Evolutionary conservation across 306 rosid species (phyloP).

Genomic region (Vicia faba): DNA sequence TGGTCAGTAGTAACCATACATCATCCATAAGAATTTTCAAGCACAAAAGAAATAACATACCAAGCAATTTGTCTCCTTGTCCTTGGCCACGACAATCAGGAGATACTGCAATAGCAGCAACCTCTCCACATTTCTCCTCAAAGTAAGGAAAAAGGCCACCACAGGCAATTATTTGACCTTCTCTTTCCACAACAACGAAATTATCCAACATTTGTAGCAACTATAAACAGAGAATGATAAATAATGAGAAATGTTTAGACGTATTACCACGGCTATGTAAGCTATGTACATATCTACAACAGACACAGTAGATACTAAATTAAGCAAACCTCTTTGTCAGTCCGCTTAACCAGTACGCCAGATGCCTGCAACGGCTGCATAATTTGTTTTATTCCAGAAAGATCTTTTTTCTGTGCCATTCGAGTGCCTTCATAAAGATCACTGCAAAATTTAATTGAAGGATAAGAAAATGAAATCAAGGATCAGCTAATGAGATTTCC

Average conservation of each 20-base stretch:
- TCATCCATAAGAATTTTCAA: slow-evolving; percentile 27
- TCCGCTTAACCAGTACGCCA: slow-evolving; percentile 79
- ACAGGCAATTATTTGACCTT: slow-evolving; percentile 95
- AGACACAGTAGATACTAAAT: not conserved
- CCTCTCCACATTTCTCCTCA: slow-evolving; percentile 87
- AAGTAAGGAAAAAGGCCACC: slow-evolving; percentile 82
- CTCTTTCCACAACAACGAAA: slow-evolving; percentile 82
- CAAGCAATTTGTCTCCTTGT: slow-evolving; percentile 96
- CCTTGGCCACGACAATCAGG: slow-evolving; percentile 95
- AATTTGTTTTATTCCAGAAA: slow-evolving; percentile 72
- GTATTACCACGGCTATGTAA: slow-evolving; percentile 7
- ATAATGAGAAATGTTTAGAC: slow-evolving; percentile 19
- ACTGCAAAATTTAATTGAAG: slow-evolving; percentile 47
- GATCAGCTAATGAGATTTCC: not conserved
- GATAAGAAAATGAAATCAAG: slow-evolving; percentile 34
- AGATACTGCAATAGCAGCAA: slow-evolving; percentile 95
- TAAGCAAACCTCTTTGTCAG: slow-evolving; percentile 72
- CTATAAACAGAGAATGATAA: slow-evolving; percentile 47
- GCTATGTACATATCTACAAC: not conserved
- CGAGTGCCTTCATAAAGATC: slow-evolving; percentile 98
- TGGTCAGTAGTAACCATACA: slow-evolving; percentile 5
- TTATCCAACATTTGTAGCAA: slow-evolving; percentile 62
- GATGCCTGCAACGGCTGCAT: slow-evolving; percentile 74
- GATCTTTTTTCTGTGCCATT: slow-evolving; percentile 66
- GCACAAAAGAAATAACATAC: slow-evolving; percentile 50